Base-by-base conservation (phyloP, 202 grass and related monocot genomes). In the Elaeis oleifera region DNA sequence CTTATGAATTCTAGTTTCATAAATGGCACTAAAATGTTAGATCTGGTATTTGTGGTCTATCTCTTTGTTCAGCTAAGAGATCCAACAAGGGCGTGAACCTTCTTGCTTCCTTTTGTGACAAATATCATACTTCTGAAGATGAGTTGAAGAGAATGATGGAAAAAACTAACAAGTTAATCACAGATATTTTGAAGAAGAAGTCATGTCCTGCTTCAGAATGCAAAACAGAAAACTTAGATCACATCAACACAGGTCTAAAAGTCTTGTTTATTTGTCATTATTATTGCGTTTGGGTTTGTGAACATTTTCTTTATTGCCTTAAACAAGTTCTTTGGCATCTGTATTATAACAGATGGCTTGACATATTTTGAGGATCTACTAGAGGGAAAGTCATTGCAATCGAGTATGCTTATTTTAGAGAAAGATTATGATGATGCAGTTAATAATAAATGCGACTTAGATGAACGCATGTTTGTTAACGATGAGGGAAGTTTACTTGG, bases 91-190 rank as follows among this genome's bases (percentile, higher is more conserved):
- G 76, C 1, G 53, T 89, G 24, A 81, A 96, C 73, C 71, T 96
- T 63, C 74, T 88, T 64, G 76, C 81, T 24, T 96, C 81, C 23
- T 71, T 96, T 65, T 90, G 84, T 60, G 81, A 96, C 60, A 88
- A 76, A 49, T 90, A 96, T 67, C 87, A 96, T 80, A 83, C 91
- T 16, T 90, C 80, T 58, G 84, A 96, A 82, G 79, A 90, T 36
- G 72, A 77, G 21, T 68, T 96, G 72, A 83, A 78, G 78, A 79
- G 76, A 73, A 76, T 90, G 76, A 83, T 88, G 70, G 77, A 48
- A 69, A 89, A 83, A 68, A 65, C 60, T 58, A 57, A 89, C 15
- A 79, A 80, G 60, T 66, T 77, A 58, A 85, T 96, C 71, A 61
- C 74, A 61, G 81, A 79, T 64, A 69, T 84, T 53, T 78, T 96